These are phyloP conservation scores for Shiraia sp. DNA, from an alignment of 2,329 filamentous ascomycete species.

Conservation along the genomic window DNA sequence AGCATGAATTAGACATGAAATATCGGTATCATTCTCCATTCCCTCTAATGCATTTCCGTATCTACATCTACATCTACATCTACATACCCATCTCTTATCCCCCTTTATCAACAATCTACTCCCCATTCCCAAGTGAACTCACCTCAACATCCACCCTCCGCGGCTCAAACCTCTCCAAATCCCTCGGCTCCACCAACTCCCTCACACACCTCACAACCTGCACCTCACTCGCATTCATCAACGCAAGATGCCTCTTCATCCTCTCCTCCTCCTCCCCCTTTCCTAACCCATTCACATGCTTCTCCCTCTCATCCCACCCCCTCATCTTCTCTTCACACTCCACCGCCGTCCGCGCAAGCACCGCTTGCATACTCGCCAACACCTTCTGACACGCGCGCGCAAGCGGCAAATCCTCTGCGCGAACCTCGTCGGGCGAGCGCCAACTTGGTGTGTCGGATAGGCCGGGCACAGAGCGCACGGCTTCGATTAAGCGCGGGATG, in stretches of 20 bases:
- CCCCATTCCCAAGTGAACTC: slow-evolving; percentile 1
- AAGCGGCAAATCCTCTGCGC: slow-evolving; percentile 73
- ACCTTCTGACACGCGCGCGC: slow-evolving; percentile 85
- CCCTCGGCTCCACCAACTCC: slow-evolving; percentile 70
- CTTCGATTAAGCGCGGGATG: slow-evolving; percentile 84
- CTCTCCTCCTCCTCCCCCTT: slow-evolving; percentile 50
- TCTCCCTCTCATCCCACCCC: slow-evolving; percentile 49
- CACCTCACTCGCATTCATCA: slow-evolving; percentile 87
- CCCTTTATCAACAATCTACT: slow-evolving; percentile 19
- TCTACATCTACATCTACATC: slow-evolving; percentile 19
- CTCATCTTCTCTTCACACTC: slow-evolving; percentile 69
- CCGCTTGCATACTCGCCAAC: slow-evolving; percentile 87
- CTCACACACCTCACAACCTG: slow-evolving; percentile 75
- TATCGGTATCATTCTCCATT: no score
- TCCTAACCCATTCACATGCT: slow-evolving; percentile 44
- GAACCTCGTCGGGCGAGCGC: slow-evolving; percentile 74
- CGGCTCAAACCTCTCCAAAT: slow-evolving; percentile 63
- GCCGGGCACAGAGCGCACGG: slow-evolving; percentile 58
- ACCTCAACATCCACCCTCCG: slow-evolving; percentile 38
- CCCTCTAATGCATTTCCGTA: slow-evolving; percentile 3
- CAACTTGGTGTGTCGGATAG: slow-evolving; percentile 66
- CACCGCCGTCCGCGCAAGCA: slow-evolving; percentile 69
- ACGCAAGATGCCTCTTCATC: slow-evolving; percentile 65
- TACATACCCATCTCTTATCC: slow-evolving; percentile 15
- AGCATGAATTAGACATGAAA: no score